A percentile compares a stretch with the other conserved stretches of the same genome.
Evolutionary conservation across 2,329 filamentous ascomycete genomes (phyloP).

Genomic region (Elsinoe ampelina): DNA sequence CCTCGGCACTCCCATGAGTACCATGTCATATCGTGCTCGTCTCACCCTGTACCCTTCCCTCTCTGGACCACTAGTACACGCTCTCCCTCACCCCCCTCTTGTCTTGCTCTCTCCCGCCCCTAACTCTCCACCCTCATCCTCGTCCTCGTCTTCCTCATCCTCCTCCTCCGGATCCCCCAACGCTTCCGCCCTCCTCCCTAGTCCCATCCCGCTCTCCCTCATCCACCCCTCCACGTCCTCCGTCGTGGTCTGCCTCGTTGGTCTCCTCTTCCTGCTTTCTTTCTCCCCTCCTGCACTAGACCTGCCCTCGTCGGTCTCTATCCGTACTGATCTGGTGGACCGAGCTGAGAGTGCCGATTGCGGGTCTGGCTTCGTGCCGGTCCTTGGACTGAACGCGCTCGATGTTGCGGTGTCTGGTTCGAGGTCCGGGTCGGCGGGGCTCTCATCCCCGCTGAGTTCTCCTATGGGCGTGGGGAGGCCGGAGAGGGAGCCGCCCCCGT

Average conservation of each 20-base stretch:
- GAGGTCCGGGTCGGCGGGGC: constrained; percentile 31
- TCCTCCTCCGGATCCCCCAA: constrained; percentile 31
- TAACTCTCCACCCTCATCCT: neutral
- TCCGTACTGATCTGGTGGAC: too few relatives aligned
- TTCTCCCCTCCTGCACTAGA: neutral
- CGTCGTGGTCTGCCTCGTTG: constrained; percentile 34
- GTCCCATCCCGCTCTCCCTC: constrained; percentile 39
- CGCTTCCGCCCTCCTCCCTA: constrained; percentile 35
- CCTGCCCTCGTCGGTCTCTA: neutral
- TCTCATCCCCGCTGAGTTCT: constrained; percentile 35
- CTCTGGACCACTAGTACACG: too few relatives aligned
- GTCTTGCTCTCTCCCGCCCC: neutral
- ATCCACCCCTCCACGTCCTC: constrained; percentile 34
- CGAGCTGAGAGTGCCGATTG: neutral
- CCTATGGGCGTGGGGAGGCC: constrained; percentile 30
- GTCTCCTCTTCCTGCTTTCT: constrained; percentile 30
- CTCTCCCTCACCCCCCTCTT: constrained; percentile 5
- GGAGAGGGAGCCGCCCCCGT: constrained; percentile 27
- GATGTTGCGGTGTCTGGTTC: constrained; percentile 18
- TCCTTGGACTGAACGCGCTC: neutral
- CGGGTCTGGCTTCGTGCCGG: constrained; percentile 4
- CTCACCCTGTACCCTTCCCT: too few relatives aligned
- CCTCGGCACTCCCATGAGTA: neutral
- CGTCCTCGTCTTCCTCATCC: constrained; percentile 18
- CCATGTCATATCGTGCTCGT: too few relatives aligned